Evolutionary conservation across 805 yeast species (phyloP).

Genomic region (Groenewaldozyma salmanticensis): DNA sequence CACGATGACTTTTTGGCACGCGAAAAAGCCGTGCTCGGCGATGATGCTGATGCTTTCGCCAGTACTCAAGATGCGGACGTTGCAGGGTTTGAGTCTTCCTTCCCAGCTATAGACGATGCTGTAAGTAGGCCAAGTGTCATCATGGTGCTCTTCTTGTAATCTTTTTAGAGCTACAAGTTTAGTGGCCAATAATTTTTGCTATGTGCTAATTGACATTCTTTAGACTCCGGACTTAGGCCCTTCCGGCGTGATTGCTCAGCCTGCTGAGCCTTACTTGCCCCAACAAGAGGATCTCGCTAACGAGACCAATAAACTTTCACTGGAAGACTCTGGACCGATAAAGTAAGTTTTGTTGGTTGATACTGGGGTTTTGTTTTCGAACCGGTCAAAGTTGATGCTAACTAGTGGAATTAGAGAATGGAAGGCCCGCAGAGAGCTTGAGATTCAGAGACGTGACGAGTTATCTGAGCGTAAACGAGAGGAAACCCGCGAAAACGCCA

Average conservation of each 20-base stretch:
- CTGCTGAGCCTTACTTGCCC: slow-evolving; percentile 13
- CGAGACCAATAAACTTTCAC: slow-evolving; percentile 20
- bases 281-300: slow-evolving; percentile 9
- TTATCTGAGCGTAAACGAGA: slow-evolving; percentile 52
- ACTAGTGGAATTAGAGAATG: too few species aligned
- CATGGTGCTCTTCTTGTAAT: too few species aligned
- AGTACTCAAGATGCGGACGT: slow-evolving; percentile 17
- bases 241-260: slow-evolving; percentile 14
- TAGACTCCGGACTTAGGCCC: slow-evolving; percentile 8
- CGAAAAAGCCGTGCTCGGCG: slow-evolving; percentile 34
- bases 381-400: slow-evolving; percentile 1
- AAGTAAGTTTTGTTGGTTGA: slow-evolving; percentile 26
- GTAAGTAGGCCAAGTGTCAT: background rate
- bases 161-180: too few species aligned
- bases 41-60: slow-evolving; percentile 31
- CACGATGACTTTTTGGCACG: slow-evolving; percentile 32
- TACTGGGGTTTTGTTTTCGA: slow-evolving; percentile 1
- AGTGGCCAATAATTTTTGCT: background rate
- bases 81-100: slow-evolving; percentile 18
- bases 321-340: slow-evolving; percentile 47
- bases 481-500: slow-evolving; percentile 66
- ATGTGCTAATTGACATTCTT: background rate
- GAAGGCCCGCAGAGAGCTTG: slow-evolving; percentile 72
- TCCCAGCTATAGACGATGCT: slow-evolving; percentile 20
- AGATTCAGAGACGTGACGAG: slow-evolving; percentile 70